Evolutionary conservation across 2,329 filamentous ascomycete species (phyloP).

Genomic region (Plenodomus lindquistii): DNA sequence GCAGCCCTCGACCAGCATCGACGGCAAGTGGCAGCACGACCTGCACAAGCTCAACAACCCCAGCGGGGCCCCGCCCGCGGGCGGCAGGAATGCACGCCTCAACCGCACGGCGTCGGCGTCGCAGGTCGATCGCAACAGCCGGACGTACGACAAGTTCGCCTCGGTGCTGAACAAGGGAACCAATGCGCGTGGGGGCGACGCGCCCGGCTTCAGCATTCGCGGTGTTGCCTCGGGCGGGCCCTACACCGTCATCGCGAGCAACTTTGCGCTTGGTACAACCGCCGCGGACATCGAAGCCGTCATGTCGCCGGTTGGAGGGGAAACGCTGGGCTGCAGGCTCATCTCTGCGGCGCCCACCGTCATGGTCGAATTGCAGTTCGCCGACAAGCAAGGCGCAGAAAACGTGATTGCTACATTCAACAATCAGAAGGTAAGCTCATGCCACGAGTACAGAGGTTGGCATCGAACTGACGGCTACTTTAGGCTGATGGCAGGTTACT

Average conservation of each 20-base stretch:
- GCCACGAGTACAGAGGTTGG: not conserved
- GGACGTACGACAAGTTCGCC: slow-evolving; percentile 48
- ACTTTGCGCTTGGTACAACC: slow-evolving; percentile 81
- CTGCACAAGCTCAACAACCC: slow-evolving; percentile 58
- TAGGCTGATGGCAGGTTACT: slow-evolving; percentile 76
- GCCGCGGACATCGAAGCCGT: slow-evolving; percentile 82
- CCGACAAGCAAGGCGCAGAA: slow-evolving; percentile 72
- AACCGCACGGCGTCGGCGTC: slow-evolving; percentile 46
- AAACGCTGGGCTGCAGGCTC: slow-evolving; percentile 68
- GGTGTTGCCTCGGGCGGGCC: slow-evolving; percentile 69
- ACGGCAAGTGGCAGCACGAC: slow-evolving; percentile 73
- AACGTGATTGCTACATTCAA: slow-evolving; percentile 76
- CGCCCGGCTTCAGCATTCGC: slow-evolving; percentile 65
- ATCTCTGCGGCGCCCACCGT: slow-evolving; percentile 71
- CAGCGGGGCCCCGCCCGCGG: slow-evolving; percentile 33
- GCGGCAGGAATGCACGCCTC: slow-evolving; percentile 28
- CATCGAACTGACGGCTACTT: slow-evolving; percentile 32
- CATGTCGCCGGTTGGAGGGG: slow-evolving; percentile 71
- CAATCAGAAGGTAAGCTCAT: slow-evolving; percentile 69
- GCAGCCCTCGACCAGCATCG: slow-evolving; percentile 56
- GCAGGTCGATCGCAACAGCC: slow-evolving; percentile 48
- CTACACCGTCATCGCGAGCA: slow-evolving; percentile 74
- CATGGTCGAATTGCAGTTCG: slow-evolving; percentile 77
- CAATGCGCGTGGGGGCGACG: slow-evolving; percentile 35
- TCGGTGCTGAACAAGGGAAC: slow-evolving; percentile 31